Conservation (phyloP, 2,329 filamentous ascomycete species). For the Aureobasidium sp. region DNA sequence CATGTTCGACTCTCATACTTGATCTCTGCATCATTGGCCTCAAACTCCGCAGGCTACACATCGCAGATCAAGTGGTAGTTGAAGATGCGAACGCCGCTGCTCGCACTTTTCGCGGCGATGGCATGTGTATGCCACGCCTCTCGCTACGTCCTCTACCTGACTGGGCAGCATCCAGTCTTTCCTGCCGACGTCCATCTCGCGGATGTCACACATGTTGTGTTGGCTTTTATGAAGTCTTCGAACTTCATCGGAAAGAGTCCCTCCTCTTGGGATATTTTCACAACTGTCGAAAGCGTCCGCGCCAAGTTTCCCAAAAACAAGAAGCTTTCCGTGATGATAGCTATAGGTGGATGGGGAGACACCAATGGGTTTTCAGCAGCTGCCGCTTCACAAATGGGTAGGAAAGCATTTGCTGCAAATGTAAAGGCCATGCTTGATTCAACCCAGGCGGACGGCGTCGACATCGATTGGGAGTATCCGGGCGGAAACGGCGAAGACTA, state of each 20-base stretch:
- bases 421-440: constrained; percentile 55
- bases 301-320: constrained; percentile 52
- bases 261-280: constrained; percentile 47
- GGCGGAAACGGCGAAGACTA: constrained; percentile 65
- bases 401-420: constrained; percentile 56
- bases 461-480: constrained; percentile 62
- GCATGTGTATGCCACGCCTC: constrained; percentile 1
- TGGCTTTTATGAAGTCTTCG: constrained; percentile 52
- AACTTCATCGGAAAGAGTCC: constrained; percentile 42
- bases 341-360: constrained; percentile 71
- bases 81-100: neutral
- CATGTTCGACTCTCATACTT: neutral
- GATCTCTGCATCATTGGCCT: neutral
- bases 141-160: constrained; percentile 13
- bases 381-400: constrained; percentile 45
- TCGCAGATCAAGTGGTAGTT: neutral
- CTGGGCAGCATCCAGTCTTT: constrained; percentile 28
- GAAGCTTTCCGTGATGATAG: constrained; percentile 55
- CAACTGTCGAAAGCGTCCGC: constrained; percentile 43
- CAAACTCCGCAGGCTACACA: neutral
- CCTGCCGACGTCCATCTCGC: constrained; percentile 29
- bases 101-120: neutral
- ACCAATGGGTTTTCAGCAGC: constrained; percentile 55
- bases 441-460: constrained; percentile 58
- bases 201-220: constrained; percentile 50